Evolutionary conservation across 2,329 filamentous ascomycete species (phyloP), one percentile per base, ranked within the genome.

Genomic region (Colletotrichum neosansevieriae): DNA sequence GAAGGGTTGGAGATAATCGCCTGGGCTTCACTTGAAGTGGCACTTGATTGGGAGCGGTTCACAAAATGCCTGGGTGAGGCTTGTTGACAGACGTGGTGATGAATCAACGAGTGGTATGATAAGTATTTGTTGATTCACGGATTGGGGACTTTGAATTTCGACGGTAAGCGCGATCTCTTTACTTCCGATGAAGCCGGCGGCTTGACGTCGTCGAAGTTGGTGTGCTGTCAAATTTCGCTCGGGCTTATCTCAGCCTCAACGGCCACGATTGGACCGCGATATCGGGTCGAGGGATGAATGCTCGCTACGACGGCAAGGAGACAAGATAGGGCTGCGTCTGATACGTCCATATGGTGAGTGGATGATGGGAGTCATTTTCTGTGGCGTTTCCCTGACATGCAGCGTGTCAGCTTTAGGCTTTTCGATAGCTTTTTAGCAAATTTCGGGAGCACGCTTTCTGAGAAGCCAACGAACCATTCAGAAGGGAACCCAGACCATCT

Each of bases 201-300:
- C 12, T 5, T 13, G n/a, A 11, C 13, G 29, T 32, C 36, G 4
- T 1, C 29, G n/a, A 13, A 17, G 21, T 7, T 13, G n/a, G 13
- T 64, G 40, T 13, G 61, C 6, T 54, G 47, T 58, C 40, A 12
- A 19, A 9, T 10, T 21, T 12, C 6, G 3, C 45, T 6, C 21
- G 12, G 36, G 60, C 60, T 68, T 50, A 65, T 68, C 53, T 59
- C 54, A 68, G 40, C 54, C 54, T 59, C 45, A 49, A 50, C 17
- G 34, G 1, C 17, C 24, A 15, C 24, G 29, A 59, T 68, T 65
- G 61, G 54, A 47, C 61, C 54, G 59, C 54, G 53, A 47, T 19
- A 50, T 34, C 38, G 19, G 7, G 15, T 32, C 15, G 6, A n/a
- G 42, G n/a, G 17, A 29, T 0, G 10, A 4, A 42, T 38, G 6